Evolutionary conservation across 176 grass and related monocot genomes (phyloP).

Genomic region (Aegilops longissima): DNA sequence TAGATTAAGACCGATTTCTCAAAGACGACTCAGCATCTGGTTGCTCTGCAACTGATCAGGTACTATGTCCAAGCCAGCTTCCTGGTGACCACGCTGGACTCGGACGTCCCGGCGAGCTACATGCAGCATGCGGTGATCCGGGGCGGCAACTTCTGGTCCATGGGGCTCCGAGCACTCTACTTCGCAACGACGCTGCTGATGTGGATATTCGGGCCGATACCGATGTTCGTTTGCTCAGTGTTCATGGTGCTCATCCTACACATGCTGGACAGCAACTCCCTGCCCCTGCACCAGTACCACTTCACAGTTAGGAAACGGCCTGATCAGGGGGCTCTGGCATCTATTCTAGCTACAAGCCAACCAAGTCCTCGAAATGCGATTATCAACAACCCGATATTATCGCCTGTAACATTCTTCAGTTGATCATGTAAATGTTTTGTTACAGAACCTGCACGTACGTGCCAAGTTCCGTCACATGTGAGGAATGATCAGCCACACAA

Average conservation of each 20-base stretch:
- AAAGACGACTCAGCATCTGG: neutral
- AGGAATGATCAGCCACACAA: conserved; percentile 18
- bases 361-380: conserved; percentile 24
- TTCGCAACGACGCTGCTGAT: conserved; percentile 81
- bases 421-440: neutral
- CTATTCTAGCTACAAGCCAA: neutral
- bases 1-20: neutral
- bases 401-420: conserved; percentile 39
- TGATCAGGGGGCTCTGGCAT: conserved; percentile 12
- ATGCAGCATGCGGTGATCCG: conserved; percentile 70
- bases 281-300: conserved; percentile 75
- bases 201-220: conserved; percentile 90
- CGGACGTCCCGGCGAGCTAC: conserved; percentile 73
- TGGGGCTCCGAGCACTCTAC: conserved; percentile 81
- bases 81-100: conserved; percentile 77
- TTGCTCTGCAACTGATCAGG: conserved; percentile 22
- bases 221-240: conserved; percentile 72
- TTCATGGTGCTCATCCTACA: conserved; percentile 78
- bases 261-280: conserved; percentile 71
- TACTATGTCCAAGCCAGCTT: conserved; percentile 96
- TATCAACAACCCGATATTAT: conserved; percentile 31
- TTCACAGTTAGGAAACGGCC: conserved; percentile 34
- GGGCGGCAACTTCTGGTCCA: conserved; percentile 81
- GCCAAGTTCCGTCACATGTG: neutral
- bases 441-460: conserved; percentile 2